Percentiles rank a stretch among this genome's conserved stretches.
These are phyloP conservation scores for Carpinus viminea DNA, from an alignment of 306 rosid species.

Conservation along the genomic window DNA sequence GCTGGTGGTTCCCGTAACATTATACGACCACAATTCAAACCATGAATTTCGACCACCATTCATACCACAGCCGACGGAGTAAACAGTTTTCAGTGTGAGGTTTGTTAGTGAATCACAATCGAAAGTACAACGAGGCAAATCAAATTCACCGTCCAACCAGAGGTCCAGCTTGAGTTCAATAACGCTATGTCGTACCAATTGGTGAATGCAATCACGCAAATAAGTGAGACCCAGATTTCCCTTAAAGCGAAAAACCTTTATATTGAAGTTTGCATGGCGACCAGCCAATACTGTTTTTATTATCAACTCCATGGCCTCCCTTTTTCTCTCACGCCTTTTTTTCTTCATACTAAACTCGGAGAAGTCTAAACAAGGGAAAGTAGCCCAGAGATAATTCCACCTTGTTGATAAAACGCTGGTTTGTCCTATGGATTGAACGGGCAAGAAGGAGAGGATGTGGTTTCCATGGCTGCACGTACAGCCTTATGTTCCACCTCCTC, in stretches of 20 bases:
- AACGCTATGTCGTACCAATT: background rate
- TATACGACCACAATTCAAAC: background rate
- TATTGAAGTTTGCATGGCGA: background rate
- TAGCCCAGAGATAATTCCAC: background rate
- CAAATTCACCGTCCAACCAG: background rate
- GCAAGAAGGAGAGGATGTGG: slow-evolving; percentile 11
- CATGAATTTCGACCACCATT: no score
- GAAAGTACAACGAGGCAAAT: background rate
- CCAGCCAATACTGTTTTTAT: background rate
- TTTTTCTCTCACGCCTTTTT: background rate
- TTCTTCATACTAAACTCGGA: background rate
- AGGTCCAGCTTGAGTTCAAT: background rate
- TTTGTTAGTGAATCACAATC: background rate
- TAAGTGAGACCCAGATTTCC: background rate
- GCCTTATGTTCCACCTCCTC: no score
- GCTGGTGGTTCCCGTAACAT: background rate
- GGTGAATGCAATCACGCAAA: background rate
- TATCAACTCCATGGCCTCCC: background rate
- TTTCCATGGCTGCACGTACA: background rate
- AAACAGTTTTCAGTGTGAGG: background rate
- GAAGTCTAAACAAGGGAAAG: background rate
- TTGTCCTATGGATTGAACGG: slow-evolving; percentile 7
- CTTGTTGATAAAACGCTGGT: background rate
- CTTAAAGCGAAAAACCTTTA: slow-evolving; percentile 2
- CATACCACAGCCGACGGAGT: no score